phyloP scores from a whole-genome alignment of 495 filamentous ascomycete genomes.

The Cercophora sp. region DNA sequence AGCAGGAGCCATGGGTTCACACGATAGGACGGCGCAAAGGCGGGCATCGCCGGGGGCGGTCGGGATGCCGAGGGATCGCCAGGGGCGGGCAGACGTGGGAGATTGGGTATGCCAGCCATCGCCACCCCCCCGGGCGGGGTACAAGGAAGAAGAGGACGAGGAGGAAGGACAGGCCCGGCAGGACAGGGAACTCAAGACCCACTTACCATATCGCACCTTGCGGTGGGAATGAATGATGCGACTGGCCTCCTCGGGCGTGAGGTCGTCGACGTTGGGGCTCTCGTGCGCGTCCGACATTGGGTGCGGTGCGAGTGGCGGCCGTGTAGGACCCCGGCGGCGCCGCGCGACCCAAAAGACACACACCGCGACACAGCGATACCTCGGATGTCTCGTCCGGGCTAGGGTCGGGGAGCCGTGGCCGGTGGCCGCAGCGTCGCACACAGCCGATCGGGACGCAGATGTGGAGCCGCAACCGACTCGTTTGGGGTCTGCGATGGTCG shows the following conservation, averaged over 20 bases:
- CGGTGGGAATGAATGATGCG: slow-evolving; percentile 58
- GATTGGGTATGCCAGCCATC: not conserved
- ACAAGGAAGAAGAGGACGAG: too few species aligned
- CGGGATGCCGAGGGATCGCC: slow-evolving; percentile 13
- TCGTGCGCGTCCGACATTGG: slow-evolving; percentile 34
- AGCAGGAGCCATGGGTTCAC: slow-evolving; percentile 6
- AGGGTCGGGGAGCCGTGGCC: too few species aligned
- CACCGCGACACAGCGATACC: too few species aligned
- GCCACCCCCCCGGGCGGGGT: slow-evolving; percentile 1
- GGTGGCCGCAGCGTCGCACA: too few species aligned
- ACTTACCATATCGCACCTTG: slow-evolving; percentile 57
- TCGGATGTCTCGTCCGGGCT: too few species aligned
- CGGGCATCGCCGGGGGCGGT: not conserved
- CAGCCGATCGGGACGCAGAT: too few species aligned
- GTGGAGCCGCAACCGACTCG: too few species aligned
- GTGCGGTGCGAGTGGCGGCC: not conserved
- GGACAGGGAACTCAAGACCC: not conserved
- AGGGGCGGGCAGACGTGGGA: not conserved
- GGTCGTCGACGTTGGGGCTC: slow-evolving; percentile 42
- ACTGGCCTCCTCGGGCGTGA: slow-evolving; percentile 53
- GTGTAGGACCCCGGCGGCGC: not conserved
- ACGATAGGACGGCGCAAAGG: not conserved
- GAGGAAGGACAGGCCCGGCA: not conserved
- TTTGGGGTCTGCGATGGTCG: too few species aligned
- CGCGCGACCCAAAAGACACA: too few species aligned